Conservation (phyloP, 2,329 filamentous ascomycete species). For the Zymoseptoria tritici region DNA sequence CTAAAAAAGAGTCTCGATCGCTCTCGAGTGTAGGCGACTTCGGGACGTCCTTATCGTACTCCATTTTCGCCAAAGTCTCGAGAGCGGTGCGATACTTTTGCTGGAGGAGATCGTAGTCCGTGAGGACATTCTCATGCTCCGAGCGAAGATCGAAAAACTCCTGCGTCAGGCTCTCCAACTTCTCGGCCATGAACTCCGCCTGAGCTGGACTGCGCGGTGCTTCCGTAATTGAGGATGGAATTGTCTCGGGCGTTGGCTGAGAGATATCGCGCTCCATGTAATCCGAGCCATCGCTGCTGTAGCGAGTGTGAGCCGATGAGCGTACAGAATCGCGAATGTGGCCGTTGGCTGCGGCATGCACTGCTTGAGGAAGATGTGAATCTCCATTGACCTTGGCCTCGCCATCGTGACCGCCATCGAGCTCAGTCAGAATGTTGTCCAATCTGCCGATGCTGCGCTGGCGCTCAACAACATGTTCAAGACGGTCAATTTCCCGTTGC, state of each 20-base stretch:
- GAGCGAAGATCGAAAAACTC: slow-evolving; percentile 85
- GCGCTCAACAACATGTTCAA: slow-evolving; percentile 91
- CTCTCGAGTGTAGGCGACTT: slow-evolving; percentile 51
- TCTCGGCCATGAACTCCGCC: slow-evolving; percentile 79
- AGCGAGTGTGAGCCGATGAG: slow-evolving; percentile 6
- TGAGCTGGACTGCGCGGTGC: slow-evolving; percentile 66
- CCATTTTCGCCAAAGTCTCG: slow-evolving; percentile 71
- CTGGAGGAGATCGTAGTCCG: slow-evolving; percentile 73
- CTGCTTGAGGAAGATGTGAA: slow-evolving; percentile 7
- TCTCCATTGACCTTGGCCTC: slow-evolving; percentile 11
- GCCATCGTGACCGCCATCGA: slow-evolving; percentile 48
- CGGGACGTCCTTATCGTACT: slow-evolving; percentile 58
- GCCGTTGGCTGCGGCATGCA: slow-evolving; percentile 15
- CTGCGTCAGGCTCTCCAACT: slow-evolving; percentile 82
- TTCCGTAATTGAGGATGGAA: slow-evolving; percentile 12
- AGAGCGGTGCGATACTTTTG: slow-evolving; percentile 88
- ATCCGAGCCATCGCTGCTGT: slow-evolving; percentile 12
- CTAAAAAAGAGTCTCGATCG: slow-evolving; percentile 77
- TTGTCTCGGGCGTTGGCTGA: slow-evolving; percentile 4
- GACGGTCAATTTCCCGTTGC: slow-evolving; percentile 88
- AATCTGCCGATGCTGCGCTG: slow-evolving; percentile 92
- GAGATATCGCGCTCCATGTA: slow-evolving; percentile 13
- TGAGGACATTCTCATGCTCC: slow-evolving; percentile 78
- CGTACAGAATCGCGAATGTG: slow-evolving; percentile 17
- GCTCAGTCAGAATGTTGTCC: slow-evolving; percentile 82